Base-by-base conservation (phyloP, 1,139 yeast genomes). In the Candida smagusa region DNA sequence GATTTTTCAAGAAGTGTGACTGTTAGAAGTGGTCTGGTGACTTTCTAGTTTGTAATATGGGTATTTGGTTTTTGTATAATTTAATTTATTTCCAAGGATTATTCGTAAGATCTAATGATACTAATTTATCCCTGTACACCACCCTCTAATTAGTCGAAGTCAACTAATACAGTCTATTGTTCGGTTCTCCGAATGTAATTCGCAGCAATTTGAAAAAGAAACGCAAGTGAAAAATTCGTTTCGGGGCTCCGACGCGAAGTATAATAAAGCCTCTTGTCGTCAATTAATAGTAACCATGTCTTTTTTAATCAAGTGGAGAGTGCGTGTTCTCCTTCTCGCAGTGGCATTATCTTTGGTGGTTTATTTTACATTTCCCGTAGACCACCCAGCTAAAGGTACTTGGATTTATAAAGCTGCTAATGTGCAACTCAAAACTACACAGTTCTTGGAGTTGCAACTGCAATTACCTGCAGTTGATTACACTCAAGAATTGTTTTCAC, bases 361-460 rank as follows among this genome's bases (percentile, higher is more conserved):
- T 13, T 31, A 23, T 22, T 12, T 31, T 16, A 24, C 12, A 12
- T 9, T 25, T n/a, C 32, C 32, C 4, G 16, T 3, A 8, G 16
- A 28, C 7, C 21, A 12, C 7, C 19, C 32, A 9, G 12, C 22
- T 9, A 30, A 9, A 4, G 11, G 25, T 11, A n/a, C 22, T 4
- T 30, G 24, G 24, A 25, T 30, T 9, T 11, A 16, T 8, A 30
- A 30, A 21, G 32, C 22, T 8, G 32, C 11, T 12, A n/a, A 12
- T 11, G 28, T 11, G 12, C 28, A 31, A 4, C 21, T 28, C 22
- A 28, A 13, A n/a, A 16, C 16, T 7, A 16, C 12, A 5, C 25
- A 4, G 13, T 30, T 12, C 23, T 12, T 12, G n/a, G 36, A 34
- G 12, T 34, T 34, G 16, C 36, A 34, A 34, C 12, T 19, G 29